Conservation (phyloP, 768 basidiomycete genomes). For the Auriculariales sp. region DNA sequence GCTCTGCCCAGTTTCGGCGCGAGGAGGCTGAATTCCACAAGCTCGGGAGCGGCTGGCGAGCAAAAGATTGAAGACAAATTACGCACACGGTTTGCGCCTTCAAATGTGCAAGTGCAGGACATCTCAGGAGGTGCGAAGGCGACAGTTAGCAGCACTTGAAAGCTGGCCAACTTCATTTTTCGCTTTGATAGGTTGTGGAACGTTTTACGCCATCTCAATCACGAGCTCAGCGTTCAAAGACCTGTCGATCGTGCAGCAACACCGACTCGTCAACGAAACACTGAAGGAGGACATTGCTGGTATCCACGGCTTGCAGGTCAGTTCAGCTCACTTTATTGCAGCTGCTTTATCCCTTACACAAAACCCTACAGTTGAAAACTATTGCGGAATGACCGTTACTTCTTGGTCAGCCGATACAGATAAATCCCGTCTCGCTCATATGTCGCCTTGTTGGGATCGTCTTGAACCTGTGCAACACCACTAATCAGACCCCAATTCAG, state of each 20-base stretch:
- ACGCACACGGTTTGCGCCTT: constrained; percentile 57
- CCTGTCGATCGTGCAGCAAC: constrained; percentile 81
- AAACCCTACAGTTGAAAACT: constrained; percentile 26
- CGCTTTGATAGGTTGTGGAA: constrained; percentile 82
- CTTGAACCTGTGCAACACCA: constrained; percentile 30
- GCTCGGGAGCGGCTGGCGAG: constrained; percentile 58
- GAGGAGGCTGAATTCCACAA: background rate
- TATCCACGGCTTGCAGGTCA: constrained; percentile 87
- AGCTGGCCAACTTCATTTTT: background rate
- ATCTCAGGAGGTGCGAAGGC: constrained; percentile 64
- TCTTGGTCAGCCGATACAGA: constrained; percentile 33
- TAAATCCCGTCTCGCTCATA: constrained; percentile 58
- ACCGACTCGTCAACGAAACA: constrained; percentile 72
- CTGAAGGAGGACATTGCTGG: constrained; percentile 80
- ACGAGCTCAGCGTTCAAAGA: constrained; percentile 77
- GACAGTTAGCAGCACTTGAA: background rate
- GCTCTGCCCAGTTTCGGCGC: background rate
- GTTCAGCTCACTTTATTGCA: constrained; percentile 3
- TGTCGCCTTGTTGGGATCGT: constrained; percentile 42
- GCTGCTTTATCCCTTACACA: background rate
- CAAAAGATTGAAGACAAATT: constrained; percentile 58
- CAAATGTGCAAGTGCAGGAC: constrained; percentile 76
- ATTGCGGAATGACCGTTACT: constrained; percentile 14
- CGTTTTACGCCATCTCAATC: constrained; percentile 88
- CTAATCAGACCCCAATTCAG: background rate